Percentiles rank a stretch among this genome's conserved stretches.
These are phyloP conservation scores for Parathielavia hyrcaniae DNA, from an alignment of 495 filamentous ascomycete species.

Conservation along the genomic window DNA sequence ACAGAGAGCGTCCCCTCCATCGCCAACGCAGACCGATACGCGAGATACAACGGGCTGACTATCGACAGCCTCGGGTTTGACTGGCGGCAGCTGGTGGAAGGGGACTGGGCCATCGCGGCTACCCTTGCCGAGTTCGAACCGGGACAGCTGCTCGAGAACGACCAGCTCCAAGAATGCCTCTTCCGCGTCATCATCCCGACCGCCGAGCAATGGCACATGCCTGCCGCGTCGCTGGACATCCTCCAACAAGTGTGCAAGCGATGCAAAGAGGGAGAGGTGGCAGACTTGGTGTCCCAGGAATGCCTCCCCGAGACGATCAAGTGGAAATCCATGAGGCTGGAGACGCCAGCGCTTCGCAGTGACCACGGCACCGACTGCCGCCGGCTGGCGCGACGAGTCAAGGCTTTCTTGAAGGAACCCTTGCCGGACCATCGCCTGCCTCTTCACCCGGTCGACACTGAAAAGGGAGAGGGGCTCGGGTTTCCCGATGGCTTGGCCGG, in stretches of 20 bases:
- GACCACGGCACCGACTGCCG: slow-evolving; percentile 45
- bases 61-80: slow-evolving; percentile 26
- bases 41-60: slow-evolving; percentile 36
- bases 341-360: slow-evolving; percentile 46
- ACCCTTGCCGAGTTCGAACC: slow-evolving; percentile 18
- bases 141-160: slow-evolving; percentile 15
- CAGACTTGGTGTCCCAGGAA: slow-evolving; percentile 17
- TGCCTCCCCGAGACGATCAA: slow-evolving; percentile 11
- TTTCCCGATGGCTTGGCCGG: slow-evolving; percentile 6
- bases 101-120: slow-evolving; percentile 15
- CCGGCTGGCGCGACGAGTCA: slow-evolving; percentile 31
- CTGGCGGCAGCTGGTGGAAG: slow-evolving; percentile 16
- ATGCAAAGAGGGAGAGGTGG: slow-evolving; percentile 12
- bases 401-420: slow-evolving; percentile 26
- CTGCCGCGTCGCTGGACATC: slow-evolving; percentile 17
- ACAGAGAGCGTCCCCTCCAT: slow-evolving; percentile 3
- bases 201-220: slow-evolving; percentile 19
- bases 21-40: slow-evolving; percentile 37
- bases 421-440: slow-evolving; percentile 41
- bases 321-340: slow-evolving; percentile 40
- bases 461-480: slow-evolving; percentile 45
- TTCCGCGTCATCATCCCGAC: slow-evolving; percentile 23
- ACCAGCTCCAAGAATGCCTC: slow-evolving; percentile 21
- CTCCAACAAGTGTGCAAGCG: slow-evolving; percentile 23
- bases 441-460: slow-evolving; percentile 39